Base-by-base conservation (phyloP, 2,329 filamentous ascomycete genomes). In the Paraconiothyrium brasiliense region DNA sequence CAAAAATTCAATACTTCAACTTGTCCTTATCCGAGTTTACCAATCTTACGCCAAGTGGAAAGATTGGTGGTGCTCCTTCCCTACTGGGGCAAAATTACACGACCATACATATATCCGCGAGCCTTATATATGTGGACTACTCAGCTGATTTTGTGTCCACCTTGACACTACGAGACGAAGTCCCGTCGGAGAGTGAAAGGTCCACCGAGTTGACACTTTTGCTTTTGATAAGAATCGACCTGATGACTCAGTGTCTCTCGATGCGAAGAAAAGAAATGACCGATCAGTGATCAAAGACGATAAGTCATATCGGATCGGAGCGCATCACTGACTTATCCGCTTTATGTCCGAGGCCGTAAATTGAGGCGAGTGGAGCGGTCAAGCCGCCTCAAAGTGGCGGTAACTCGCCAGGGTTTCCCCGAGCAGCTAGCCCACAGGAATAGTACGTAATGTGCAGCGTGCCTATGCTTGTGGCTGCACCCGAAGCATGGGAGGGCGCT, bases 351-450 rank as follows among this genome's bases (percentile, higher is more conserved):
- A 55, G 52, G 16, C 27, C 39, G 41, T 16, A 22, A 22, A 41
- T 44, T 44, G 52, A 55, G 52, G 52, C 52, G 52, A 55, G 52
- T 54, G 52, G 27, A 46, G 48, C 30, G 34, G 48, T 51, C 48
- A 51, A 51, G 30, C 48, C 34, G 10, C 50, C 34, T 51, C 10
- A n/a, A 27, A 14, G 52, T 55, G 52, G 51, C 51, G 51, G 27
- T 46, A 41, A 46, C 39, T 46, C 50, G 50, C 50, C 50, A 54
- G 37, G 37, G n/a, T 14, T 54, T 43, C 50, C 27, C 35, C 37
- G 37, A 32, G 11, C 35, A 43, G 37, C 37, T 54, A 55, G 41
- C 27, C 16, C 8, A 4, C 20, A 22, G 27, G 52, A n/a, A 27
- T 55, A 55, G 43, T 55, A 55, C 52, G 52, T 55, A 55, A 55